Base-by-base conservation (phyloP, 208 protist species). In the Novymonas esmeraldas region DNA sequence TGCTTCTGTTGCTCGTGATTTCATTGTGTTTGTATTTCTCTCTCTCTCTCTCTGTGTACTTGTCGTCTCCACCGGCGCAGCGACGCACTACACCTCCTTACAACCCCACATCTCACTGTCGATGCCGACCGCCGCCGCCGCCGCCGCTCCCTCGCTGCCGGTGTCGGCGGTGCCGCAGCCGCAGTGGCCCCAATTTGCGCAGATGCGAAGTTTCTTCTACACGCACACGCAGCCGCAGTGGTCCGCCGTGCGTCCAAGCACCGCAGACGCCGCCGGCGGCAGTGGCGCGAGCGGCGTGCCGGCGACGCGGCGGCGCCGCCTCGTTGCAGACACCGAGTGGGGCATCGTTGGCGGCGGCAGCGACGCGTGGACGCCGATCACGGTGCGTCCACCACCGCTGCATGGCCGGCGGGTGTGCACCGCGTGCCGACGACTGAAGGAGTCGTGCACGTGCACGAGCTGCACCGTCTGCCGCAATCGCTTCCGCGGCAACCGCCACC, bases 161-260 rank as follows among this genome's bases (percentile, higher is more conserved):
- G 33, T 14, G 20, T 11, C 10, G 51, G 51, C 46, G 29, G 44
- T 44, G 2, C 52, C 72, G 36, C 81, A 81, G 55, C 76, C 76
- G 52, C 81, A 87, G 50, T 81, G 77, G 81, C 63, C 63, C 13
- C 67, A 75, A 45, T 71, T 50, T 55, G 60, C 44, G 5, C 18
- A 60, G 20, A 45, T 84, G 58, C 72, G 82, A 9, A 44, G 70
- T 60, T 85, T 59, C 46, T 26, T 22, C 70, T 89, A 86, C 83
- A 82, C 76, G 3, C 83, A 89, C 61, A 64, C 64, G 0, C 83
- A 89, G 49, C 79, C 83, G 11, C 83, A 89, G 54, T 89, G 83
- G 83, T 34, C 22, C 0, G 60, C 56, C 6, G 78, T 67, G 22
- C 38, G 65, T 28, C 33, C 39, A 3, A 11, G 36, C 16, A 9